Conservation (phyloP, 495 filamentous ascomycete genomes). For the Aspergillus carlsbadensis region DNA sequence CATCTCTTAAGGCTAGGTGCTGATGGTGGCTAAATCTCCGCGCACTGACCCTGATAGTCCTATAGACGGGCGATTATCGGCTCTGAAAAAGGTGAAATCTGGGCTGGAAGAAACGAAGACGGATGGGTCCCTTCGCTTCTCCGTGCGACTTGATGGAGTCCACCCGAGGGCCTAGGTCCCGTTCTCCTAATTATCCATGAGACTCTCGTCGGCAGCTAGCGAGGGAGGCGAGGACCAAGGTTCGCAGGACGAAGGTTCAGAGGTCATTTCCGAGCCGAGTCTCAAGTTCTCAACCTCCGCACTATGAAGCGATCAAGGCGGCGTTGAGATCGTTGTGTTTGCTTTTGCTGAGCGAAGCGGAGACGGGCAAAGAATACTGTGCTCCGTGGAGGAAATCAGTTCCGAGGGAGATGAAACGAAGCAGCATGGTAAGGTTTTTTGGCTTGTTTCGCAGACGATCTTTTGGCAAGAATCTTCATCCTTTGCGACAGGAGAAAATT, state of each 20-base stretch:
- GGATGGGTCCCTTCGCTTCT: neutral
- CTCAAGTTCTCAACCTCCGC: neutral
- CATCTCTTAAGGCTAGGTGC: neutral
- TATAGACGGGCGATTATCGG: conserved; percentile 19
- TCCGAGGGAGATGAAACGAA: conserved; percentile 6
- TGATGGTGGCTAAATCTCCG: conserved; percentile 4
- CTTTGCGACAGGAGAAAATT: conserved; percentile 2
- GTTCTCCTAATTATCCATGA: neutral
- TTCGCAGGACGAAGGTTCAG: neutral
- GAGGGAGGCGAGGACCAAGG: neutral
- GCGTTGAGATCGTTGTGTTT: neutral
- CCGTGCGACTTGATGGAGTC: neutral
- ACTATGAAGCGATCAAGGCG: neutral
- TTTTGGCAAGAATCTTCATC: neutral
- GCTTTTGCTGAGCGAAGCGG: neutral
- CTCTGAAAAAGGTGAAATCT: neutral
- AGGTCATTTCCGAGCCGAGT: neutral
- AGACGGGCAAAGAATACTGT: neutral
- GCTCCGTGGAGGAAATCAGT: conserved; percentile 1
- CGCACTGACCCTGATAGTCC: conserved; percentile 6
- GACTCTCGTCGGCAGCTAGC: neutral
- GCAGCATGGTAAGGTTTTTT: neutral
- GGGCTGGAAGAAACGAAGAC: neutral
- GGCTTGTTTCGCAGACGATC: neutral
- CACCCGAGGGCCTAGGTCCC: conserved; percentile 1